These are phyloP conservation scores for Aspergillus floridensis DNA, from an alignment of 2,329 filamentous ascomycete genomes.

Conservation along the genomic window DNA sequence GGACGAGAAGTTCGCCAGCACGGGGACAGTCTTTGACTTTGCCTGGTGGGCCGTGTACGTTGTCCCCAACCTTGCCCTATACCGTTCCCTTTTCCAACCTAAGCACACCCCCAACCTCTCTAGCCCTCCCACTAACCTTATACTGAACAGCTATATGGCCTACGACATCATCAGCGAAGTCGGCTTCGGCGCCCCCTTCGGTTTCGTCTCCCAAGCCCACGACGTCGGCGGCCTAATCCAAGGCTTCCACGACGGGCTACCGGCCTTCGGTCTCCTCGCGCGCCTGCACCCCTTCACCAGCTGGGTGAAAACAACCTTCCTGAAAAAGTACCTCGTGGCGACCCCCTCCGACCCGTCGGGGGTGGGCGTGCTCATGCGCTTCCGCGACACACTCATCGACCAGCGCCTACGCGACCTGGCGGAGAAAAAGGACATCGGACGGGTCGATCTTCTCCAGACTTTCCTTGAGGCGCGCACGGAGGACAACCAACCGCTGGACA, in stretches of 20 bases:
- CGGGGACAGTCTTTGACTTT: conserved; percentile 52
- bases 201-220: conserved; percentile 53
- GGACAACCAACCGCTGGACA: conserved; percentile 46
- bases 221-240: conserved; percentile 56
- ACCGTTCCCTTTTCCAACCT: background rate
- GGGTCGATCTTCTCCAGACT: conserved; percentile 56
- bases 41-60: conserved; percentile 53
- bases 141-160: conserved; percentile 48
- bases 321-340: conserved; percentile 54
- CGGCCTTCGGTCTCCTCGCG: conserved; percentile 52
- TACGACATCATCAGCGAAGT: conserved; percentile 59
- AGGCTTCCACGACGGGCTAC: conserved; percentile 54
- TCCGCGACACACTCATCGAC: conserved; percentile 54
- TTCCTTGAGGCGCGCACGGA: conserved; percentile 46
- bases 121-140: background rate
- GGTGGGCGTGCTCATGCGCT: conserved; percentile 57
- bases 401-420: conserved; percentile 50
- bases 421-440: conserved; percentile 43
- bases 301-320: conserved; percentile 54
- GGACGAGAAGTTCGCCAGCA: conserved; percentile 46
- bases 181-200: conserved; percentile 56
- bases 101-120: background rate
- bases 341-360: conserved; percentile 54
- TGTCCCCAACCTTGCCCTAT: background rate
- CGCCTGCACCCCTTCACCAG: conserved; percentile 55